phyloP scores from a whole-genome alignment of 1,284 basidiomycete genomes.

The Pseudomicrostroma phylloplanum region DNA sequence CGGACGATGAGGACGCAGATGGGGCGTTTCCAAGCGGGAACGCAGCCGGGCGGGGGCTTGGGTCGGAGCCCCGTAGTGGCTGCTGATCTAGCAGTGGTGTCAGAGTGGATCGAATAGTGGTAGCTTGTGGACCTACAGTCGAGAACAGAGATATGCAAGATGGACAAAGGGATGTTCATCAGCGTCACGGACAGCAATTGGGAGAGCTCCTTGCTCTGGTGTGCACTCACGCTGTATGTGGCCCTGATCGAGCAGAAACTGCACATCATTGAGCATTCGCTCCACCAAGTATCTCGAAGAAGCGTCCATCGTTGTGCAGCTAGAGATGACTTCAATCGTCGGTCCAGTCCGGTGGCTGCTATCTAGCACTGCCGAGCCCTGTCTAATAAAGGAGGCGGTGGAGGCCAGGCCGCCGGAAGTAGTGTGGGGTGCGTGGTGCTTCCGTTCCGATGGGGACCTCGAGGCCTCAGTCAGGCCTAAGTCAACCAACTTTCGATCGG shows the following conservation, averaged over 20 bases:
- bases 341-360: no score
- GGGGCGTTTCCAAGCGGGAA: not conserved
- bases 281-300: not conserved
- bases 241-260: not conserved
- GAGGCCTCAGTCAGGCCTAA: no score
- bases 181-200: not conserved
- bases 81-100: not conserved
- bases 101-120: not conserved
- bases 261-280: not conserved
- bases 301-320: conserved; percentile 1
- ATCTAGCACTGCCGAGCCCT: no score
- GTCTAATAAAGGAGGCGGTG: no score
- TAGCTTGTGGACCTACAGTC: not conserved
- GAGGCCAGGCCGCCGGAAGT: no score
- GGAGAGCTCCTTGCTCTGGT: not conserved
- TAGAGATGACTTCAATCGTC: no score
- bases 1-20: not conserved
- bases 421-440: no score
- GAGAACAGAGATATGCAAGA: not conserved
- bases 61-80: not conserved
- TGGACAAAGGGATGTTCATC: not conserved
- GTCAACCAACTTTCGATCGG: no score
- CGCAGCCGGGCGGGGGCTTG: not conserved
- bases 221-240: not conserved
- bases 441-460: no score